Evolutionary conservation across 1,284 basidiomycete species (phyloP), one percentile per base, ranked within the genome.

Genomic region (Singerocomus inundabilis): DNA sequence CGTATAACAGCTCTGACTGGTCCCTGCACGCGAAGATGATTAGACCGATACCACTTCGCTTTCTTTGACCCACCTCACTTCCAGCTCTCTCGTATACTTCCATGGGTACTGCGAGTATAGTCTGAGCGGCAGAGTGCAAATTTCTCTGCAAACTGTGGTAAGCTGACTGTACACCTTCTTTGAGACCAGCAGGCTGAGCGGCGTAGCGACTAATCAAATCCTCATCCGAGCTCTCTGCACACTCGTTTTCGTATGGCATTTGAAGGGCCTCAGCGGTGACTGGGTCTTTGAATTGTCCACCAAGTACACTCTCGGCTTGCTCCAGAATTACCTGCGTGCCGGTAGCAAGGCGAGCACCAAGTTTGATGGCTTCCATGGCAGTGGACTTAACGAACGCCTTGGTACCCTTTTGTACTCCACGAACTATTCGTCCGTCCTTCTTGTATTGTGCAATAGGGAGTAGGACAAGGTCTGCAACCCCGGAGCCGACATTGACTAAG

Each of bases 41-140:
- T 15, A 34, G n/a, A 18, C 31, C 11, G 13, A 26, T 39, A 36
- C 46, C 37, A 47, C 24, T 37, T 8, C 25, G 10, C n/a, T 34
- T 25, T 33, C 21, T 37, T 31, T 34, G 35, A 49, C 79, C 66
- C 60, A 90, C 93, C 78, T 94, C 89, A 46, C 85, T 88, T 15
- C 89, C 89, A 12, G 90, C 88, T 52, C 88, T 78, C 69, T 99
- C 96, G 61, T 98, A 98, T 15, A 98, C 93, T 68, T 99, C 97
- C 94, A 99, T 98, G 1, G 96, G 96, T 1, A 99, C 93, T 0
- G 97, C 96, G 28, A 99, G 79, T 56, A 99, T 99, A 0, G 97
- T 99, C 72, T 99, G 96, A 12, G 96, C 97, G 4, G 96, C 96
- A 29, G 89, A 90, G 57, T 88, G 91, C 49, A 98, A 68, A 69